phyloP scores from a whole-genome alignment of 108 stramenopile species.

The Nitzschia sp. region DNA sequence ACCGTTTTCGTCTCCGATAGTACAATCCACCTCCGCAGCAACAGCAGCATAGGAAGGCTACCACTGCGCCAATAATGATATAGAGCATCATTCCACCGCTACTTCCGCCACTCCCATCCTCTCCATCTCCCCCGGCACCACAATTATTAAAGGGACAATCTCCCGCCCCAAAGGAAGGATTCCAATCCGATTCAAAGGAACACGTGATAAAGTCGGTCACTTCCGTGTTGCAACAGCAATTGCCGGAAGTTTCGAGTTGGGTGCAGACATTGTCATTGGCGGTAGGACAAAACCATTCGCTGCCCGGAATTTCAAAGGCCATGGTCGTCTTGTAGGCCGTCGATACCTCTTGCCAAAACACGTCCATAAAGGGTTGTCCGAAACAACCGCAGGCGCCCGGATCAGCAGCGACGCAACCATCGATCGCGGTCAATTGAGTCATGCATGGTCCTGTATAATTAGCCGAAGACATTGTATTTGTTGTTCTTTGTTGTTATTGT shows the following conservation, averaged over 20 bases:
- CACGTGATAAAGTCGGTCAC: conserved; percentile 1
- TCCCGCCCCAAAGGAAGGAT: not conserved
- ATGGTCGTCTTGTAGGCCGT: conserved; percentile 1
- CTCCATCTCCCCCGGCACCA: not conserved
- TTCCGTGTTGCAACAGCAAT: conserved; percentile 8
- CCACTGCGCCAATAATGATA: not conserved
- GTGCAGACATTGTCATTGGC: conserved; percentile 6
- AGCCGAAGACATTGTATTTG: too few species aligned
- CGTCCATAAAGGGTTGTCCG: not conserved
- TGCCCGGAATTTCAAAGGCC: conserved; percentile 14
- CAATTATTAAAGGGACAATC: not conserved
- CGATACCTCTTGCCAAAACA: not conserved
- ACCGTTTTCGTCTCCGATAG: not conserved
- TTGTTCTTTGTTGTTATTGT: too few species aligned
- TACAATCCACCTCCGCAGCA: not conserved
- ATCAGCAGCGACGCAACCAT: not conserved
- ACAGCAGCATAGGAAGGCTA: conserved; percentile 1
- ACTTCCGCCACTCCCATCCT: not conserved
- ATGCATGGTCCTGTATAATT: conserved; percentile 2
- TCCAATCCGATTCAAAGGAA: not conserved
- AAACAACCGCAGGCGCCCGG: not conserved
- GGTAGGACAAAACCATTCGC: not conserved
- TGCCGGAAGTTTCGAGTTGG: not conserved
- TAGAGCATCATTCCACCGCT: not conserved
- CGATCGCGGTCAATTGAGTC: not conserved